Evolutionary conservation across 2,329 filamentous ascomycete genomes (phyloP), one percentile per base, ranked within the genome.

Genomic region (Epichloe festucae): DNA sequence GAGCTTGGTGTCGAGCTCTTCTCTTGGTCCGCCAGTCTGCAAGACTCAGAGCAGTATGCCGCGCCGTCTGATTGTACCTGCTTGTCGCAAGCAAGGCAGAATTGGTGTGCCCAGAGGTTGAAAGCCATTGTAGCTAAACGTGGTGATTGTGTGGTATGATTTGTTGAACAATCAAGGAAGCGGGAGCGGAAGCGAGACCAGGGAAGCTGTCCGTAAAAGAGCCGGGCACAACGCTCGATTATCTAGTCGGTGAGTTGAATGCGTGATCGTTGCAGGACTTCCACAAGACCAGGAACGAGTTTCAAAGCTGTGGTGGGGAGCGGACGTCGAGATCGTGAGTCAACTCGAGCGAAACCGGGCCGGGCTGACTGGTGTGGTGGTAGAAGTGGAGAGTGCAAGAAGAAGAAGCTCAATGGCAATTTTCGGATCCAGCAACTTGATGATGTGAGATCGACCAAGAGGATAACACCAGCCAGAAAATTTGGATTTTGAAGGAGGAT

Each of bases 41-140:
- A 96, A 34, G 87, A 81, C 71, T 96, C 89, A 46, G 89, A 95
- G 77, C 90, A 96, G 76, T 95, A 95, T 58, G 87, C 82, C 55
- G 83, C 83, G 52, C 82, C 82, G 57, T 87, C 79, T 54, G 86
- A 89, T 71, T 94, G 87, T 48, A 70, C 67, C 61, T 71, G 69
- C 72, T 85, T 85, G 73, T 96, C 90, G 75, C 90, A 96, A 73
- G 86, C 83, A 61, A 96, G 82, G 77, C 90, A 96, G 79, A 89
- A 95, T 70, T 94, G 85, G 68, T 86, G 87, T 62, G 87, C 87
- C 89, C 90, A 95, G 63, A 74, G 69, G 59, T 79, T 76, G 64
- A 73, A 71, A 66, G 76, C 73, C 74, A 79, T 79, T 19, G 49
- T 45, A 48, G 23, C 23, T 45, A 15, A 19, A 7, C 11, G 40